Evolutionary conservation across 495 filamentous ascomycete genomes (phyloP).

Genomic region (Xylaria cubensis): DNA sequence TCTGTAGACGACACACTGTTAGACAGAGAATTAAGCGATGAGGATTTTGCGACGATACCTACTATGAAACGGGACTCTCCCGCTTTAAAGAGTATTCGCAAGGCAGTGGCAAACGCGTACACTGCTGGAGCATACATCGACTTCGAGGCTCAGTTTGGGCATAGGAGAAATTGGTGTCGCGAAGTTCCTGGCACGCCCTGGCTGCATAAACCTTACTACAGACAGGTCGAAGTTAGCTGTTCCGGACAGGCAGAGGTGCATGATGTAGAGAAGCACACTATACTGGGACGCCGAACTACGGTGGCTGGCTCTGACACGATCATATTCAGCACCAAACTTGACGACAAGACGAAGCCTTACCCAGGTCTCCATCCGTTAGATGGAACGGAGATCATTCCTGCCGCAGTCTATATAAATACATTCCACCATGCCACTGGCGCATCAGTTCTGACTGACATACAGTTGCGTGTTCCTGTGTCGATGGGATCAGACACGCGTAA

Average conservation of each 20-base stretch:
- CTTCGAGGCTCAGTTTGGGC: constrained; percentile 37
- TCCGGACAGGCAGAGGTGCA: constrained; percentile 27
- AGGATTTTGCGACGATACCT: constrained; percentile 15
- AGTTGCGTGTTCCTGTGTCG: constrained; percentile 48
- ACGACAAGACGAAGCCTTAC: constrained; percentile 46
- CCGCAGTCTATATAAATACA: constrained; percentile 47
- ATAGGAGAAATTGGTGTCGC: constrained; percentile 35
- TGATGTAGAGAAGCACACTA: constrained; percentile 42
- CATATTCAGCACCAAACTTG: constrained; percentile 32
- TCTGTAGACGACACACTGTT: constrained; percentile 38
- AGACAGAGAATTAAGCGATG: constrained; percentile 18
- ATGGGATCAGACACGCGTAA: constrained; percentile 39
- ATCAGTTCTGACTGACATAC: constrained; percentile 33
- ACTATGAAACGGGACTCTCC: neutral
- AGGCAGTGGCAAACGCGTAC: constrained; percentile 35
- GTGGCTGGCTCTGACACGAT: constrained; percentile 34
- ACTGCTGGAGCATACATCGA: constrained; percentile 39
- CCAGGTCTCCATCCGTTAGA: constrained; percentile 41
- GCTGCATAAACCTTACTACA: constrained; percentile 40
- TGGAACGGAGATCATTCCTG: constrained; percentile 51
- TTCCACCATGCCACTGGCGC: constrained; percentile 41
- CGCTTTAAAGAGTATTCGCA: constrained; percentile 24
- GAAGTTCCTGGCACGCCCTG: constrained; percentile 43
- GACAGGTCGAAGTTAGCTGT: constrained; percentile 33
- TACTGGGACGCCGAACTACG: constrained; percentile 40